Percentiles rank a stretch among this genome's conserved stretches.
These are phyloP conservation scores for Zymoseptoria passerinii DNA, from an alignment of 2,329 filamentous ascomycete genomes.

Conservation along the genomic window DNA sequence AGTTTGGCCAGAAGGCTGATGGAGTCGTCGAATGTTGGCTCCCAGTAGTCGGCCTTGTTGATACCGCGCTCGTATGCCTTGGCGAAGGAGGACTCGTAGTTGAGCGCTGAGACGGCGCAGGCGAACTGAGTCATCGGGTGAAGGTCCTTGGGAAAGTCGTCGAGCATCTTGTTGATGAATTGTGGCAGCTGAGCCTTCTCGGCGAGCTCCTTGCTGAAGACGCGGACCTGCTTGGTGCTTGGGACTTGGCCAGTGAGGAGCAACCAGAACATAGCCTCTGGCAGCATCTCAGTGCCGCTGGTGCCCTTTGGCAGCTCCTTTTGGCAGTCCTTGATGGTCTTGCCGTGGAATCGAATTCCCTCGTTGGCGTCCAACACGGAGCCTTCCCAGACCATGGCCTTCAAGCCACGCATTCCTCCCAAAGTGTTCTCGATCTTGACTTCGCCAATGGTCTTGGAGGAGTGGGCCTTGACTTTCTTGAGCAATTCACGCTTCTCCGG, in stretches of 20 bases:
- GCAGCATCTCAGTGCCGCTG: conserved; percentile 90
- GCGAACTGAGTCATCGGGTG: conserved; percentile 99
- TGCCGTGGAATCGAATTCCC: conserved; percentile 95
- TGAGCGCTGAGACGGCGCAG: conserved; percentile 89
- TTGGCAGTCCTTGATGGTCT: conserved; percentile 97
- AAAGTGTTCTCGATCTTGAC: conserved; percentile 91
- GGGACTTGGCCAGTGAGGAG: conserved; percentile 89
- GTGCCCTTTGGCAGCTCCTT: conserved; percentile 85
- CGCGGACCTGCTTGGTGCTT: conserved; percentile 69
- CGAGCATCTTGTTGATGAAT: conserved; percentile 80
- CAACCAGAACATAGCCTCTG: conserved; percentile 99
- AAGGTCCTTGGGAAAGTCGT: conserved; percentile 78
- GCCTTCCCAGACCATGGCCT: conserved; percentile 98
- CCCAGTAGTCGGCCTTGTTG: conserved; percentile 97
- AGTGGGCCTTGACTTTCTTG: conserved; percentile 84
- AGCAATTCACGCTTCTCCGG: conserved; percentile 88
- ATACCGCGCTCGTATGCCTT: conserved; percentile 85
- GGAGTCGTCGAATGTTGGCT: conserved; percentile 91
- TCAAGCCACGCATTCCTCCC: conserved; percentile 90
- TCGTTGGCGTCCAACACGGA: conserved; percentile 94
- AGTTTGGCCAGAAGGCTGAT: conserved; percentile 93
- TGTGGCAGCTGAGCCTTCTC: conserved; percentile 74
- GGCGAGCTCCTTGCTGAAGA: conserved; percentile 76
- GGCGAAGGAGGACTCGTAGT: conserved; percentile 88
- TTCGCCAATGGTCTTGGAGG: conserved; percentile 75